Conservation (phyloP, 169 alveolate species). For the Cryptosporidium sp. region DNA sequence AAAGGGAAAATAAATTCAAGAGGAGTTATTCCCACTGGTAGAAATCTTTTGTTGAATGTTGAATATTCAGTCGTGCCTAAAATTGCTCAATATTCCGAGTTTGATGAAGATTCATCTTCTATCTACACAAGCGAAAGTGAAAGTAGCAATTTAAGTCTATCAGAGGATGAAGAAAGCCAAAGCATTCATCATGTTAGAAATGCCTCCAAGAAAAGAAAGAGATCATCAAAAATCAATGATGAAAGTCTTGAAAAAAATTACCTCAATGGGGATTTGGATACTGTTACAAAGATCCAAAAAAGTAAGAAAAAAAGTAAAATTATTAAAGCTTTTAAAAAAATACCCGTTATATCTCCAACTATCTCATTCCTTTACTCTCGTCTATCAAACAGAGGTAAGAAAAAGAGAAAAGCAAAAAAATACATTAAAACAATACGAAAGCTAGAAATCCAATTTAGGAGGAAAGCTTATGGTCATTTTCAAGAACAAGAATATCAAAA, state of each 20-base stretch:
- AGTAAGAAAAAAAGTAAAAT: not conserved
- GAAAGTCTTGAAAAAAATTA: not conserved
- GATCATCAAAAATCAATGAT: not conserved
- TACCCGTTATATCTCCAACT: constrained; percentile 31
- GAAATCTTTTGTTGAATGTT: not conserved
- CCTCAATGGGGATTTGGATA: constrained; percentile 29
- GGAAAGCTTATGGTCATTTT: constrained; percentile 29
- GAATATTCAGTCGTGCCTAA: constrained; percentile 4
- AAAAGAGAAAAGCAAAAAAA: constrained; percentile 31
- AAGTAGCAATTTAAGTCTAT: not conserved
- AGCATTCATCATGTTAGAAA: not conserved
- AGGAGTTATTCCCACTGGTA: not conserved
- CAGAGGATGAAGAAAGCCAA: not conserved
- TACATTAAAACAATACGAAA: constrained; percentile 1
- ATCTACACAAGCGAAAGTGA: not conserved
- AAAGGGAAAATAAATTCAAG: not conserved
- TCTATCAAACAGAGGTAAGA: constrained; percentile 36
- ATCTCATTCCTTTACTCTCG: constrained; percentile 20
- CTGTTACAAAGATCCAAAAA: constrained; percentile 10
- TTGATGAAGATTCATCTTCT: not conserved
- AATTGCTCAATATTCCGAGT: constrained; percentile 14
- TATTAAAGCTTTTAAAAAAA: constrained; percentile 5
- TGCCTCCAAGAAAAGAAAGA: not conserved
- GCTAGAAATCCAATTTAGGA: constrained; percentile 45
- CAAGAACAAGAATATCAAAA: not conserved